Percentiles rank a stretch among this genome's conserved stretches.
These are phyloP conservation scores for Penicillium manginii DNA, from an alignment of 495 filamentous ascomycete genomes.

Conservation along the genomic window DNA sequence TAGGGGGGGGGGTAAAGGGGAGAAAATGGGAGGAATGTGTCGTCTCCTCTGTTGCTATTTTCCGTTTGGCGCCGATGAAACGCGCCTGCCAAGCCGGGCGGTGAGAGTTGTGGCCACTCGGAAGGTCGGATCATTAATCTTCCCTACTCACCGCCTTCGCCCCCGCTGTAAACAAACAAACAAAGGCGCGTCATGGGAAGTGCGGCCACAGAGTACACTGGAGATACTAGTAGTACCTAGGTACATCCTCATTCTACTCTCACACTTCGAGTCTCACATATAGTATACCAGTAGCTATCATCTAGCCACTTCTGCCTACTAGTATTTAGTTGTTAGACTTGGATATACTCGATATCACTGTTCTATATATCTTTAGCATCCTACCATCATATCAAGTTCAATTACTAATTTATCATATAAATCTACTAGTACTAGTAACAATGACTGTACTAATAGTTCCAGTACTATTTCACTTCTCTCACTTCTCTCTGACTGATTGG, in stretches of 20 bases:
- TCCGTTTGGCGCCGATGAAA: constrained; percentile 28
- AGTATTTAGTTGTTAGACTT: too few relatives aligned
- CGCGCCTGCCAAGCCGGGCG: constrained; percentile 30
- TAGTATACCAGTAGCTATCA: too few relatives aligned
- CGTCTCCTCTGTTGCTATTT: background rate
- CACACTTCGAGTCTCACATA: too few relatives aligned
- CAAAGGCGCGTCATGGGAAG: constrained; percentile 1
- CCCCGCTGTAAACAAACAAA: constrained; percentile 23
- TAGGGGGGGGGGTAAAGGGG: constrained; percentile 6
- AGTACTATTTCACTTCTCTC: too few relatives aligned
- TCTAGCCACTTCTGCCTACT: too few relatives aligned
- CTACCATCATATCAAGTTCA: too few relatives aligned
- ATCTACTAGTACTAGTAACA: too few relatives aligned
- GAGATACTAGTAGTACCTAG: background rate
- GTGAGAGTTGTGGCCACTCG: constrained; percentile 24
- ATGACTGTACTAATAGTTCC: too few relatives aligned
- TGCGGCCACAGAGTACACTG: background rate
- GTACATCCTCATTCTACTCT: too few relatives aligned
- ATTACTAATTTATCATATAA: too few relatives aligned
- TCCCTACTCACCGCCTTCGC: constrained; percentile 26
- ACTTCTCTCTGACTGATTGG: background rate
- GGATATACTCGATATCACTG: too few relatives aligned
- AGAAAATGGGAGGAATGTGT: constrained; percentile 22
- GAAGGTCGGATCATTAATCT: constrained; percentile 22
- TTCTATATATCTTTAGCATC: too few relatives aligned